Conservation (phyloP, 371 early-diverging fungal species). For the Circinella umbellata region DNA sequence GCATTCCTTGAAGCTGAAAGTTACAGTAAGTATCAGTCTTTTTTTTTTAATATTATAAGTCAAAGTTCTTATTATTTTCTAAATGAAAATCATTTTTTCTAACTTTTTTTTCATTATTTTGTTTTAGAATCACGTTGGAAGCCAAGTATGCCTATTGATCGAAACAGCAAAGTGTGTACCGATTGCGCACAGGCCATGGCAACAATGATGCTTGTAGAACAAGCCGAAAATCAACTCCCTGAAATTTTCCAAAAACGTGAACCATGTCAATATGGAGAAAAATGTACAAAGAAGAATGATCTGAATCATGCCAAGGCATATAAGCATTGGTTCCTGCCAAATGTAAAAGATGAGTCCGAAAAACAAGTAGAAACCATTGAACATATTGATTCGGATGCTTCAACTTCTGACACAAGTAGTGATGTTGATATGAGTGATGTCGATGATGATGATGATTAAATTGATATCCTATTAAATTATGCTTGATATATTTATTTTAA, state of each 20-base stretch:
- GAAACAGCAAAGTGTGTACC: conserved; percentile 39
- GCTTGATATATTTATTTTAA: too few species aligned
- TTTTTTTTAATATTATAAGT: neutral
- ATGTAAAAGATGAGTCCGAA: conserved; percentile 2
- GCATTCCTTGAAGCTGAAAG: conserved; percentile 18
- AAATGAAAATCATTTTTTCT: too few species aligned
- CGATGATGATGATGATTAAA: too few species aligned
- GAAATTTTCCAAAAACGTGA: conserved; percentile 24
- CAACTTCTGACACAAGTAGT: too few species aligned
- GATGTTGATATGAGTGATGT: too few species aligned
- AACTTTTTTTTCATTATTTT: too few species aligned
- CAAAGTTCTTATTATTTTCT: too few species aligned
- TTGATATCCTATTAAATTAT: too few species aligned
- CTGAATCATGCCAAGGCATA: conserved; percentile 43
- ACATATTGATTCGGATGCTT: neutral
- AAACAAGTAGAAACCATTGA: neutral
- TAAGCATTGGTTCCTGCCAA: conserved; percentile 44
- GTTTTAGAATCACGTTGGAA: conserved; percentile 37
- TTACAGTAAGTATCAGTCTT: conserved; percentile 42
- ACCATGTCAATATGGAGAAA: conserved; percentile 48
- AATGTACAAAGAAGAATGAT: conserved; percentile 40
- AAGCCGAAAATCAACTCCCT: conserved; percentile 16
- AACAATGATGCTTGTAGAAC: conserved; percentile 32
- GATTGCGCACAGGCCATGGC: conserved; percentile 36
- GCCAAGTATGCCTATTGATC: conserved; percentile 30